Percentiles rank a stretch among this genome's conserved stretches.
Evolutionary conservation across 352 stramenopile genomes (phyloP).

Genomic region (Pythium rishiriense): DNA sequence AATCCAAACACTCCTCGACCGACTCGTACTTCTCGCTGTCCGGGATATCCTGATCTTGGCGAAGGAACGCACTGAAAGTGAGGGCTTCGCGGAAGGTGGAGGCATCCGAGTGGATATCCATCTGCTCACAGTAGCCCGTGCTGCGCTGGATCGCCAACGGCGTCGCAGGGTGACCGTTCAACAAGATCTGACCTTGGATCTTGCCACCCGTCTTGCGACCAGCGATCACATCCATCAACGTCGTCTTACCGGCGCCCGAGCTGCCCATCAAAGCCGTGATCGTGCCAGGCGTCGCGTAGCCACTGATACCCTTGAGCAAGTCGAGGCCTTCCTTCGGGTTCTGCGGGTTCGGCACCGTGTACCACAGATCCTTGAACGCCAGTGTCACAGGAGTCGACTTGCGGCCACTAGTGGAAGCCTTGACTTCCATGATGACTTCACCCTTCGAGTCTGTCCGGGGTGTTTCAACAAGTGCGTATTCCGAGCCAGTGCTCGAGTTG

Average conservation of each 20-base stretch:
- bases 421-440: conserved; percentile 14
- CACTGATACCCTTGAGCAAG: conserved; percentile 37
- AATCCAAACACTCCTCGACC: conserved; percentile 29
- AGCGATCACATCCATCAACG: conserved; percentile 91
- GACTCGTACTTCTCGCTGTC: conserved; percentile 30
- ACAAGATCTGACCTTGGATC: conserved; percentile 58
- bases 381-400: conserved; percentile 28
- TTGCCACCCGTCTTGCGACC: conserved; percentile 83
- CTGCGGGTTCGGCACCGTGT: conserved; percentile 31
- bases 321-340: conserved; percentile 44
- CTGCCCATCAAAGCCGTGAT: conserved; percentile 51
- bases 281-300: conserved; percentile 34
- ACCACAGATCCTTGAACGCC: conserved; percentile 36
- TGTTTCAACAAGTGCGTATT: conserved; percentile 22
- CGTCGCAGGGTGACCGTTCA: conserved; percentile 33
- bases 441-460: conserved; percentile 9
- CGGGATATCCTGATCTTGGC: conserved; percentile 28
- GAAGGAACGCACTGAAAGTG: conserved; percentile 54
- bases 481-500: conserved; percentile 19
- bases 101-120: conserved; percentile 30
- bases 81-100: conserved; percentile 27
- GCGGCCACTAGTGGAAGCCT: neutral
- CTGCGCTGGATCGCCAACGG: conserved; percentile 26
- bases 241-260: conserved; percentile 83
- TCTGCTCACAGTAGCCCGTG: conserved; percentile 34